Percentiles rank a stretch among this genome's conserved stretches.
Evolutionary conservation across 2,329 filamentous ascomycete species (phyloP).

Genomic region (Cryphonectria radicalis): DNA sequence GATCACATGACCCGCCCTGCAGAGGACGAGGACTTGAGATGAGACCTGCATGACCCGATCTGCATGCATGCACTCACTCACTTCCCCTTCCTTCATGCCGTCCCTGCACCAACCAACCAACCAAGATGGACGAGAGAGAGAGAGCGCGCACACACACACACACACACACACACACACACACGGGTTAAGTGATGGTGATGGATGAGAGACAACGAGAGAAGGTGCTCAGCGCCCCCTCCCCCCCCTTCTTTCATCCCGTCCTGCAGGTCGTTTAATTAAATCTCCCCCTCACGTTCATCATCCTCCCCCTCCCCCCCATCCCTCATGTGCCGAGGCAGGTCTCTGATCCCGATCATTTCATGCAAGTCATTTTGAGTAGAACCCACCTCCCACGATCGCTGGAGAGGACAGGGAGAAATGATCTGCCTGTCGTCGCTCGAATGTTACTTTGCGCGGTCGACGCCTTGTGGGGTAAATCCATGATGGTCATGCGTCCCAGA

Average conservation of each 20-base stretch:
- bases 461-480: background rate
- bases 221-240: background rate
- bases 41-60: slow-evolving; percentile 6
- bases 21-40: background rate
- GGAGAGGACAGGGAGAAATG: background rate
- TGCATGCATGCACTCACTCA: background rate
- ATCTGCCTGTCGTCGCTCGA: background rate
- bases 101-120: background rate
- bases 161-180: background rate
- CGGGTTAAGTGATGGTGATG: background rate
- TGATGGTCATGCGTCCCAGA: background rate
- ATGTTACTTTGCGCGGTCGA: background rate
- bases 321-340: slow-evolving; percentile 13
- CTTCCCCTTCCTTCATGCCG: background rate
- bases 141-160: too few relatives aligned
- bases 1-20: background rate
- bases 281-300: background rate
- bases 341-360: slow-evolving; percentile 5
- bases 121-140: background rate
- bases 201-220: background rate
- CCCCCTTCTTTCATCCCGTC: background rate
- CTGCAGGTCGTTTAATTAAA: background rate
- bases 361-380: background rate
- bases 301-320: background rate
- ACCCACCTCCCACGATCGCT: background rate